A percentile compares a stretch with the other conserved stretches of the same genome.
Conservation (phyloP, 1,284 basidiomycete genomes). For the Sporisorium exsertum region DNA sequence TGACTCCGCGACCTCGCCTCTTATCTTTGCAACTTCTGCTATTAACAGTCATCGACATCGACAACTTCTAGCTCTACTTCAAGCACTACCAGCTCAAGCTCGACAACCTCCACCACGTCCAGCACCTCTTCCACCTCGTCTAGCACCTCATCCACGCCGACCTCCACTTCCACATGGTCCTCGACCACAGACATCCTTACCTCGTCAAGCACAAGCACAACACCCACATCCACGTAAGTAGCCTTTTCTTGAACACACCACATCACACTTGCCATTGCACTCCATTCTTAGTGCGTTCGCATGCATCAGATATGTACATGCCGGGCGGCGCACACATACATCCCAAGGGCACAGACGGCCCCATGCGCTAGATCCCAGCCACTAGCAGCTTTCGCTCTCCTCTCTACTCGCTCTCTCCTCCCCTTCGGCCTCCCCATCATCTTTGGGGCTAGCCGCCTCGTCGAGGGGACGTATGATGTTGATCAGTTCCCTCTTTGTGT, state of each 20-base stretch:
- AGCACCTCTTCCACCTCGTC: slow-evolving; percentile 1
- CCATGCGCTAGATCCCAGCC: neutral
- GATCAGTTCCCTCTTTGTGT: slow-evolving; percentile 32
- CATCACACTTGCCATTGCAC: neutral
- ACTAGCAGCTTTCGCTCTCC: neutral
- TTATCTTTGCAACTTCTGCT: neutral
- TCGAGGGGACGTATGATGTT: slow-evolving; percentile 26
- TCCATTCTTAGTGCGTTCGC: slow-evolving; percentile 15
- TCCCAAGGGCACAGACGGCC: neutral
- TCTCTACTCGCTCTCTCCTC: neutral
- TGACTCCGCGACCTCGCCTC: neutral
- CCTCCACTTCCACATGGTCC: slow-evolving; percentile 10
- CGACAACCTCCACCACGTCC: slow-evolving; percentile 16
- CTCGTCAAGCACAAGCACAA: slow-evolving; percentile 29
- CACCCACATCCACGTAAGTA: slow-evolving; percentile 48
- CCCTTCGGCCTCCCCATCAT: neutral
- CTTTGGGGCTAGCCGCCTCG: slow-evolving; percentile 10
- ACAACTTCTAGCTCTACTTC: slow-evolving; percentile 15
- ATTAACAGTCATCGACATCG: slow-evolving; percentile 14
- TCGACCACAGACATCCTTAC: slow-evolving; percentile 17
- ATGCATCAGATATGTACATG: slow-evolving; percentile 24
- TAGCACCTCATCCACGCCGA: slow-evolving; percentile 6
- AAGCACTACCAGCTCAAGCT: slow-evolving; percentile 19
- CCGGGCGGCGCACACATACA: slow-evolving; percentile 18
- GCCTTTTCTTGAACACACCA: neutral